Conservation (phyloP, 139 green algal genomes). For the Volvox africanus region DNA sequence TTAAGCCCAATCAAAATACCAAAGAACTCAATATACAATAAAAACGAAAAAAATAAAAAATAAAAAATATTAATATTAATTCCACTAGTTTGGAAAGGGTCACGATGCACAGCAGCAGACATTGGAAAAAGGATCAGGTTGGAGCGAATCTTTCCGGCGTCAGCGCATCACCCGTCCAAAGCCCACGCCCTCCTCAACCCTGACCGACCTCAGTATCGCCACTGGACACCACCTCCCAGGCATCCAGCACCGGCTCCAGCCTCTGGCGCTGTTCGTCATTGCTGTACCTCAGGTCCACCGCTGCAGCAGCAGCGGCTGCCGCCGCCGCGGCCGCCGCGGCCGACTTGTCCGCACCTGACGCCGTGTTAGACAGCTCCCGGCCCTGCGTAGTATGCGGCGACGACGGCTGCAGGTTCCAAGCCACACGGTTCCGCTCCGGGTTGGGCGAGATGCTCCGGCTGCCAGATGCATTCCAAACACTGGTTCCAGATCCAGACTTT, state of each 20-base stretch:
- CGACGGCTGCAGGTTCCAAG: background rate
- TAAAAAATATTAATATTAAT: too few species aligned
- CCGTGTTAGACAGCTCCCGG: background rate
- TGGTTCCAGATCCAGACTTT: background rate
- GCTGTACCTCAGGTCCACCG: background rate
- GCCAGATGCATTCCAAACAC: background rate
- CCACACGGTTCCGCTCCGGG: background rate
- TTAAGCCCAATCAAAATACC: too few species aligned
- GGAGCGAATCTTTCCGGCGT: too few species aligned
- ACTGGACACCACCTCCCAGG: background rate
- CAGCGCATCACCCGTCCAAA: background rate
- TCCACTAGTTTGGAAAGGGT: too few species aligned
- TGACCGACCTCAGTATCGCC: constrained; percentile 6
- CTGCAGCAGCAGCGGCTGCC: background rate
- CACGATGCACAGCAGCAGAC: too few species aligned
- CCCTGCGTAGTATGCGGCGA: background rate
- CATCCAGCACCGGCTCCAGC: constrained; percentile 38
- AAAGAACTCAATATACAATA: too few species aligned
- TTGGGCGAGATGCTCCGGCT: background rate
- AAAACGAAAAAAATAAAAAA: too few species aligned
- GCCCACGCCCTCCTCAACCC: background rate
- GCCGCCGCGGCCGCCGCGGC: background rate
- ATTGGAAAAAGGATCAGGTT: too few species aligned
- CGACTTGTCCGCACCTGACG: background rate
- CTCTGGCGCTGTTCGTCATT: constrained; percentile 18